Conservation (phyloP, 768 basidiomycete genomes). For the Scleroderma citrinum region DNA sequence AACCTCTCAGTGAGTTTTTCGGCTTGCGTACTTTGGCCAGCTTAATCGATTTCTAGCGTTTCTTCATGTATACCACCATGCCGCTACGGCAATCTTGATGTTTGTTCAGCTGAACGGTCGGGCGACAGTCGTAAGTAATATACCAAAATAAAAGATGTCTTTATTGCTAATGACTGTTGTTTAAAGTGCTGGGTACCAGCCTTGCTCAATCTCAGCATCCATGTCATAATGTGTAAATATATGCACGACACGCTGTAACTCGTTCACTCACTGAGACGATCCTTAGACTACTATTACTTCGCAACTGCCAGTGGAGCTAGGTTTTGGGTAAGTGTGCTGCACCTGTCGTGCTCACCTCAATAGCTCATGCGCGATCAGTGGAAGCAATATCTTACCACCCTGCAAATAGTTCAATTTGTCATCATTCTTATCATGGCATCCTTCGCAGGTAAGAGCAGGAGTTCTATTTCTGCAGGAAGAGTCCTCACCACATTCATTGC, state of each 20-base stretch:
- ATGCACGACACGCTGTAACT: too few relatives aligned
- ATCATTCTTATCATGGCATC: not conserved
- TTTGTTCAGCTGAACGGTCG: conserved; percentile 88
- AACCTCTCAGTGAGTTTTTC: conserved; percentile 67
- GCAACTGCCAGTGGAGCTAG: too few relatives aligned
- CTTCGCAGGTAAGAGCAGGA: not conserved
- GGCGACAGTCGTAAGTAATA: conserved; percentile 71
- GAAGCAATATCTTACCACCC: not conserved
- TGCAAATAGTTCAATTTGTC: not conserved
- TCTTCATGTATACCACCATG: conserved; percentile 96
- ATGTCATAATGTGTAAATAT: conserved; percentile 86
- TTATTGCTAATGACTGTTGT: too few relatives aligned
- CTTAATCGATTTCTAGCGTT: conserved; percentile 54
- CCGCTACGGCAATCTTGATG: conserved; percentile 89
- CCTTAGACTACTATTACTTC: too few relatives aligned
- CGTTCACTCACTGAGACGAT: too few relatives aligned
- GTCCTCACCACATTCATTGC: too few relatives aligned
- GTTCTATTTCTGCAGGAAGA: not conserved
- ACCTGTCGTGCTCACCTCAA: too few relatives aligned
- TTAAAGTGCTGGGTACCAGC: conserved; percentile 88
- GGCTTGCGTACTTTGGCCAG: not conserved
- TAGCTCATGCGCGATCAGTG: not conserved
- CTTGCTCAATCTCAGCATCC: conserved; percentile 79
- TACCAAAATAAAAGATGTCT: not conserved
- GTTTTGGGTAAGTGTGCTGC: too few relatives aligned